Conservation (phyloP, 2,329 filamentous ascomycete species). For the Aspergillus luchuensis region DNA sequence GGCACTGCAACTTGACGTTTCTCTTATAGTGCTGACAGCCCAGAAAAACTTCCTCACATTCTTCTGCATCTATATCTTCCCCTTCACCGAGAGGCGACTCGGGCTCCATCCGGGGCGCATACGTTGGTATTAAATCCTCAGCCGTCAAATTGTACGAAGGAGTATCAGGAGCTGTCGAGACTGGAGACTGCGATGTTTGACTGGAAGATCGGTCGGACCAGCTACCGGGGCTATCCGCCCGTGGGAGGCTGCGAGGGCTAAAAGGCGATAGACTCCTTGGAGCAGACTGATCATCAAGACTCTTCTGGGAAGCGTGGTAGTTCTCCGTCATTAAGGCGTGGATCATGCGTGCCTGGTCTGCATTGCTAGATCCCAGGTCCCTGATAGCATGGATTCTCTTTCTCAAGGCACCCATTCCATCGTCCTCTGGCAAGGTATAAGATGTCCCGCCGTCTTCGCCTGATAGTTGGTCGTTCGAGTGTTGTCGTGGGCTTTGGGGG, state of each 20-base stretch:
- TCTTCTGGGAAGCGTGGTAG: slow-evolving; percentile 55
- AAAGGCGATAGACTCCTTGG: slow-evolving; percentile 27
- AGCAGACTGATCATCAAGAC: slow-evolving; percentile 24
- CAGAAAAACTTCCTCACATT: slow-evolving; percentile 58
- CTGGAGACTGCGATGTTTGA: slow-evolving; percentile 29
- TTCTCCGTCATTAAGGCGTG: slow-evolving; percentile 71
- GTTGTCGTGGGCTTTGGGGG: slow-evolving; percentile 1
- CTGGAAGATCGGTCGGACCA: slow-evolving; percentile 32
- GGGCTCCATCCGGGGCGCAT: slow-evolving; percentile 53
- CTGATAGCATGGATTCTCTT: slow-evolving; percentile 70
- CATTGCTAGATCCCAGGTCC: slow-evolving; percentile 57
- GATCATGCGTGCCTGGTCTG: slow-evolving; percentile 71
- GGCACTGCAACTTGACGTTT: slow-evolving; percentile 95
- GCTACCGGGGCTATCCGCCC: slow-evolving; percentile 33
- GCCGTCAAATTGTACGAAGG: slow-evolving; percentile 43
- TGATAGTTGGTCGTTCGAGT: slow-evolving; percentile 6
- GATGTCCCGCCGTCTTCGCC: slow-evolving; percentile 23
- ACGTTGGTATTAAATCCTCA: slow-evolving; percentile 69
- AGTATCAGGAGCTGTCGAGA: slow-evolving; percentile 29
- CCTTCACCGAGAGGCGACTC: slow-evolving; percentile 29
- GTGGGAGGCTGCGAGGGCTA: slow-evolving; percentile 29
- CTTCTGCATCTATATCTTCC: slow-evolving; percentile 49
- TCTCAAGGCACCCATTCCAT: slow-evolving; percentile 72
- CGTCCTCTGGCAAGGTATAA: slow-evolving; percentile 66
- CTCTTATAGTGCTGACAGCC: slow-evolving; percentile 93